Evolutionary conservation across 129 eudicot genomes (phyloP), one percentile per base, ranked within the genome.

Genomic region (Rutidosis leptorrhynchoides): DNA sequence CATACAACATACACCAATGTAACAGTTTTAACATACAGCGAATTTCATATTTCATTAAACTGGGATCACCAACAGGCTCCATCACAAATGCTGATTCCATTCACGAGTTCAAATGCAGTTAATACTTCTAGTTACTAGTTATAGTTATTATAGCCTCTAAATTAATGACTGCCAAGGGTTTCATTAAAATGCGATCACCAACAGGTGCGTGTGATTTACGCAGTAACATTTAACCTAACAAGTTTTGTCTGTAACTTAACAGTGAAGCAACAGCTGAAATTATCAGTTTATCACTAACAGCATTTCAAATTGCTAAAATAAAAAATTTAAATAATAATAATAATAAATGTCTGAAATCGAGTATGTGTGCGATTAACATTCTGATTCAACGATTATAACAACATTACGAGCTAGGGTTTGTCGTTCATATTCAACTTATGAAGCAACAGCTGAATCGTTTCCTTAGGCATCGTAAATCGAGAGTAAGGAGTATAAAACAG

Each of bases 401-500:
- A 40, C 46, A 40, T 40, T 40, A 12, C 46, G 46, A 40, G 46
- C 16, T 40, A 40, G 12, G n/a, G n/a, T 40, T 40, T 12, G 46
- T 40, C 12, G 46, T 40, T 40, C 11, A 12, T 40, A 40, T 15
- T 40, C 45, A 37, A 37, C 11, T 37, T 37, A 15, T 37, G 45
- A 37, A 40, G 46, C 46, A 40, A 40, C 56, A 17, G 56, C 56
- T n/a, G 8, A 51, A 51, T 20, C 24, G 0, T 60, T 33, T 71
- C 58, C 29, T 3, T 32, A 16, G 17, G 73, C 37, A 69, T 56
- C 64, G 30, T 40, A 40, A 27, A 40, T 40, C 27, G 65, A 56
- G 16, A 42, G 26, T n/a, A 70, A 57, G 56, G 16, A 42, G 26
- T n/a, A 70, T 57, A 22, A 26, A 42, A 70, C 66, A 26, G 58